phyloP scores from a whole-genome alignment of 495 filamentous ascomycete genomes.

The Saxophila tyrrhenica region DNA sequence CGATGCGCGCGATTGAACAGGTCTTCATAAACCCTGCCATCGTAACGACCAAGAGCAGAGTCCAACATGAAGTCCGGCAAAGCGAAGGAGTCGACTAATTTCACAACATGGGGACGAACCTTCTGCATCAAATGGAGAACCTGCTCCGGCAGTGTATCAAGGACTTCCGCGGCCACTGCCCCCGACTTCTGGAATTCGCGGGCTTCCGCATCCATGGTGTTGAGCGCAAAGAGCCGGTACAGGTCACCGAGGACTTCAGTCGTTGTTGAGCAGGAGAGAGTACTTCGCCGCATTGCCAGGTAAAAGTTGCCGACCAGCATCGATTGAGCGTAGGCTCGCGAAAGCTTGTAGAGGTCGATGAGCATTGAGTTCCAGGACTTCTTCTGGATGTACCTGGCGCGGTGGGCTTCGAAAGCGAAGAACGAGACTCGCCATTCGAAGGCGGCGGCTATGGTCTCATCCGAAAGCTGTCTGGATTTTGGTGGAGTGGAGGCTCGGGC shows the following conservation, averaged over 20 bases:
- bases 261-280: constrained; percentile 17
- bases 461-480: constrained; percentile 12
- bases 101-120: constrained; percentile 36
- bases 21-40: constrained; percentile 39
- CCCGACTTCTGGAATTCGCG: constrained; percentile 27
- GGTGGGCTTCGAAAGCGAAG: constrained; percentile 26
- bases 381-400: constrained; percentile 31
- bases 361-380: constrained; percentile 28
- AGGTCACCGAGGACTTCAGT: constrained; percentile 24
- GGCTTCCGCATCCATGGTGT: constrained; percentile 29
- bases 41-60: constrained; percentile 35
- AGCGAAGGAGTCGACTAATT: constrained; percentile 35
- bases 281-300: constrained; percentile 4
- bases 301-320: constrained; percentile 35
- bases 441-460: constrained; percentile 29
- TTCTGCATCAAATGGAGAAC: constrained; percentile 31
- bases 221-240: constrained; percentile 33
- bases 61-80: constrained; percentile 38
- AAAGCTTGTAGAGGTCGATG: constrained; percentile 28
- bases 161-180: constrained; percentile 24
- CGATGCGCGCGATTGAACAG: constrained; percentile 35
- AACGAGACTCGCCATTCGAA: constrained; percentile 32
- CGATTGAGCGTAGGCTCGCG: constrained; percentile 35
- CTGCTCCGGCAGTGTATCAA: constrained; percentile 24
- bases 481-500: background rate